Evolutionary conservation across 257 asterid genomes (phyloP).

Genomic region (Perilla frutescens): DNA sequence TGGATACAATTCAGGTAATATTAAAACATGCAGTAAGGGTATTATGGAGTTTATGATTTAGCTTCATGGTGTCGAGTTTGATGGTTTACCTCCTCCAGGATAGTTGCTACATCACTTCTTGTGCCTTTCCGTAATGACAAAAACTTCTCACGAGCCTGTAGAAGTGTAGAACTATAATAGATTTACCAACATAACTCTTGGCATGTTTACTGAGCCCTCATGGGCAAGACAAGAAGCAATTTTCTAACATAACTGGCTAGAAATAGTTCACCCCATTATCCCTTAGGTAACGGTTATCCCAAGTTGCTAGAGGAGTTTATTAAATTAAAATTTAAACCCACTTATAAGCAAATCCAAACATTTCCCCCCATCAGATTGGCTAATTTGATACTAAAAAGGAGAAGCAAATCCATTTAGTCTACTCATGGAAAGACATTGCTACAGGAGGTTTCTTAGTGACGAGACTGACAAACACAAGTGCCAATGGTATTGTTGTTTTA

Average conservation of each 20-base stretch:
- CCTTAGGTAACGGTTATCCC: neutral
- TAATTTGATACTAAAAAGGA: neutral
- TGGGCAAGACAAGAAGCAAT: neutral
- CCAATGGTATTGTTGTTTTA: neutral
- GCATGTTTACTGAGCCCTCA: neutral
- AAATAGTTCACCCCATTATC: neutral
- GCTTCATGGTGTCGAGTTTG: conserved; percentile 20
- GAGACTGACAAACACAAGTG: neutral
- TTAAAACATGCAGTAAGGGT: conserved; percentile 31
- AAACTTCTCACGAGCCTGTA: conserved; percentile 97
- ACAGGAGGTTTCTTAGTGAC: neutral
- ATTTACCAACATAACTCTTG: conserved; percentile 7
- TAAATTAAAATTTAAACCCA: neutral
- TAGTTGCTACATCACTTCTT: conserved; percentile 78
- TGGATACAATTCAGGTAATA: conserved; percentile 43
- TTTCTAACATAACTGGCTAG: conserved; percentile 1
- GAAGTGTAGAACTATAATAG: conserved; percentile 49
- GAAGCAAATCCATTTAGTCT: neutral
- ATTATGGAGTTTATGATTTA: conserved; percentile 23
- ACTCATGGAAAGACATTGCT: conserved; percentile 7
- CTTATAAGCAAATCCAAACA: neutral
- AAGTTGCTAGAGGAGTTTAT: neutral
- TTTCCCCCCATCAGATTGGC: neutral
- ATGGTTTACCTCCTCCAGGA: conserved; percentile 82
- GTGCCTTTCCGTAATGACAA: conserved; percentile 94